These are phyloP conservation scores for Moesziomyces parantarcticus DNA, from an alignment of 1,284 basidiomycete genomes.

Conservation along the genomic window DNA sequence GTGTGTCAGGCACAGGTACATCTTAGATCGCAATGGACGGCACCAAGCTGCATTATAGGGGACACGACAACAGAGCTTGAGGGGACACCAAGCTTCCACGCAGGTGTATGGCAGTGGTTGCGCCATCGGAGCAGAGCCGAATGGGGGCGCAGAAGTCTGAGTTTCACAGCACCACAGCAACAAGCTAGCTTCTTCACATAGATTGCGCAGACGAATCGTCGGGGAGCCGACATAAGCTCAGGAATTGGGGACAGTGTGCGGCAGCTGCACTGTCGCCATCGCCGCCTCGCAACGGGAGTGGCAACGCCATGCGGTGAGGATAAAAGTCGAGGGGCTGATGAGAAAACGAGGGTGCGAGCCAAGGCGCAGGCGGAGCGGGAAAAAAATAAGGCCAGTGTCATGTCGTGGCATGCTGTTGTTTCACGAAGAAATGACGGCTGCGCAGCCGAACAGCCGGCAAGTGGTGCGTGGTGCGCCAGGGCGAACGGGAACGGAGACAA, in stretches of 20 bases:
- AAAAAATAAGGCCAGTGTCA: not conserved
- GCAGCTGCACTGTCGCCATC: not conserved
- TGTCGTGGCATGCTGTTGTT: not conserved
- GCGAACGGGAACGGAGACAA: not conserved
- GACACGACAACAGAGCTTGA: not conserved
- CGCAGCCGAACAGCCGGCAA: not conserved
- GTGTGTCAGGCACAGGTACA: not conserved
- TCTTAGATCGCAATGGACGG: not conserved
- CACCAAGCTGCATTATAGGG: too few species aligned
- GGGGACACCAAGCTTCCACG: not conserved
- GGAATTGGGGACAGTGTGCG: too few species aligned
- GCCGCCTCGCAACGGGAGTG: not conserved
- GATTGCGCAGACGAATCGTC: not conserved
- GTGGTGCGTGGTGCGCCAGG: not conserved
- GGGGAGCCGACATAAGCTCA: not conserved
- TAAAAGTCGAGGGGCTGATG: not conserved
- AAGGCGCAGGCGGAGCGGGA: conserved; percentile 3
- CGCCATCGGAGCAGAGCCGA: not conserved
- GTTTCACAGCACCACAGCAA: not conserved
- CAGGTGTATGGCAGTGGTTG: not conserved
- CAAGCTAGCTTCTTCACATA: not conserved
- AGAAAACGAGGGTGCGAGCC: not conserved
- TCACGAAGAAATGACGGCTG: conserved; percentile 1
- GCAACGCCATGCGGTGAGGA: not conserved
- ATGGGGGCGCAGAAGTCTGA: not conserved